A percentile compares a stretch with the other conserved stretches of the same genome.
These are phyloP conservation scores for Noccaea bulbosa DNA, from an alignment of 345 rosid genomes.

Conservation along the genomic window DNA sequence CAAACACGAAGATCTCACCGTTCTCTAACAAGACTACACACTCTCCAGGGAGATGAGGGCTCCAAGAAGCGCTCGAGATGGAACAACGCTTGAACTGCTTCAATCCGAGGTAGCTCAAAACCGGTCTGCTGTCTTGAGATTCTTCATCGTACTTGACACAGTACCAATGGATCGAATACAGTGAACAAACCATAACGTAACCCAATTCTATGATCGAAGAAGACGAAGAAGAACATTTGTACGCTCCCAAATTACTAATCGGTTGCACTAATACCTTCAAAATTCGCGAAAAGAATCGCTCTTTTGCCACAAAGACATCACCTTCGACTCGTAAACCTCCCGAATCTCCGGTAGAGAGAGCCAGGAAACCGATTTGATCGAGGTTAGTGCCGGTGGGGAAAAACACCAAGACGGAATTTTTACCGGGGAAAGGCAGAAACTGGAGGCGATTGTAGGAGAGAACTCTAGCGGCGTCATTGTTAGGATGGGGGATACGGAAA, in stretches of 20 bases:
- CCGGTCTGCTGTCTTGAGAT: conserved; percentile 33
- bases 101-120: conserved; percentile 50
- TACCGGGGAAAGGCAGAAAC: conserved; percentile 50
- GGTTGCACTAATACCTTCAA: conserved; percentile 58
- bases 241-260: conserved; percentile 29
- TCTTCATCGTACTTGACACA: conserved; percentile 43
- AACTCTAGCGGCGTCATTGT: conserved; percentile 30
- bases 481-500: conserved; percentile 32
- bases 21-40: conserved; percentile 61
- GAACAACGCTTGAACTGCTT: conserved; percentile 56
- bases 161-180: conserved; percentile 66
- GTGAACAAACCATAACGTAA: conserved; percentile 55
- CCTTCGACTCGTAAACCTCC: conserved; percentile 41
- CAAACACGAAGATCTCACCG: conserved; percentile 64
- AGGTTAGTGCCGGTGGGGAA: conserved; percentile 66
- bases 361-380: conserved; percentile 65
- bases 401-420: conserved; percentile 47
- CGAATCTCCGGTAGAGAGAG: conserved; percentile 44
- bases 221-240: conserved; percentile 22
- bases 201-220: conserved; percentile 42
- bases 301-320: conserved; percentile 45
- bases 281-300: conserved; percentile 47
- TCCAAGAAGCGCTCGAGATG: conserved; percentile 60
- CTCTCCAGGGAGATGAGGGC: conserved; percentile 54
- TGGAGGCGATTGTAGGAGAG: conserved; percentile 59